Conservation (phyloP, 2,329 filamentous ascomycete species). For the Diaporthe ampelina region DNA sequence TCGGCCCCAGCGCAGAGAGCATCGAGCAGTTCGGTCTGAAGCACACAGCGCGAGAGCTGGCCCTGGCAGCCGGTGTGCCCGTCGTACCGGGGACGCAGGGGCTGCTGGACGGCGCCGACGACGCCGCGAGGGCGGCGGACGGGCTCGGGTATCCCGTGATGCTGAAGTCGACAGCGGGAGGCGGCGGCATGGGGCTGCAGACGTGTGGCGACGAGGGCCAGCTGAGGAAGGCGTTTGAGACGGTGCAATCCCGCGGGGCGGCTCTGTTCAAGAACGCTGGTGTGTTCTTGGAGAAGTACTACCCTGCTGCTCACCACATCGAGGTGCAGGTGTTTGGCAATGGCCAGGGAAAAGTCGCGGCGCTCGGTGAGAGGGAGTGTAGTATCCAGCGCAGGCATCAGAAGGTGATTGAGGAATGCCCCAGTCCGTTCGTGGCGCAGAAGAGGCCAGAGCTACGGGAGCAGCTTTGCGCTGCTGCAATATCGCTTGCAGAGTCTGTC, state of each 20-base stretch:
- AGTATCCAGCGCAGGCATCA: slow-evolving; percentile 77
- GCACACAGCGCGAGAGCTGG: slow-evolving; percentile 68
- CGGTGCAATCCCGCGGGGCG: slow-evolving; percentile 68
- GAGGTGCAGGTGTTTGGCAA: slow-evolving; percentile 79
- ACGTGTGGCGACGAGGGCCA: slow-evolving; percentile 65
- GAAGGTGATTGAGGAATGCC: slow-evolving; percentile 79
- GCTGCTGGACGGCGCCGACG: slow-evolving; percentile 47
- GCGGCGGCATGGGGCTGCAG: slow-evolving; percentile 75
- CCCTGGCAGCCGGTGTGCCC: slow-evolving; percentile 60
- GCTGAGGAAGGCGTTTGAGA: slow-evolving; percentile 64
- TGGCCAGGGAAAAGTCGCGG: slow-evolving; percentile 67
- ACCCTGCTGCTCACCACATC: slow-evolving; percentile 72
- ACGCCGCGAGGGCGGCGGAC: slow-evolving; percentile 64
- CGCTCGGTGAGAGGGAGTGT: slow-evolving; percentile 76
- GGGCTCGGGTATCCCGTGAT: slow-evolving; percentile 57
- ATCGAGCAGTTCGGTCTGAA: slow-evolving; percentile 72
- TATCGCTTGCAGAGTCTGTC: slow-evolving; percentile 60
- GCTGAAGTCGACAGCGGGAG: slow-evolving; percentile 70
- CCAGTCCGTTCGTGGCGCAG: slow-evolving; percentile 69
- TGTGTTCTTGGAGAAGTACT: slow-evolving; percentile 75
- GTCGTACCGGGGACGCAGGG: slow-evolving; percentile 54
- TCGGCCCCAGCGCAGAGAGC: slow-evolving; percentile 66
- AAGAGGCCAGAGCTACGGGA: slow-evolving; percentile 1
- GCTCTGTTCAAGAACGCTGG: slow-evolving; percentile 73
- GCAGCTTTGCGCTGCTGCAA: slow-evolving; percentile 35